Evolutionary conservation across 164 flowering plant genomes (phyloP), one percentile per base, ranked within the genome.

Genomic region (Liquidambar formosana): DNA sequence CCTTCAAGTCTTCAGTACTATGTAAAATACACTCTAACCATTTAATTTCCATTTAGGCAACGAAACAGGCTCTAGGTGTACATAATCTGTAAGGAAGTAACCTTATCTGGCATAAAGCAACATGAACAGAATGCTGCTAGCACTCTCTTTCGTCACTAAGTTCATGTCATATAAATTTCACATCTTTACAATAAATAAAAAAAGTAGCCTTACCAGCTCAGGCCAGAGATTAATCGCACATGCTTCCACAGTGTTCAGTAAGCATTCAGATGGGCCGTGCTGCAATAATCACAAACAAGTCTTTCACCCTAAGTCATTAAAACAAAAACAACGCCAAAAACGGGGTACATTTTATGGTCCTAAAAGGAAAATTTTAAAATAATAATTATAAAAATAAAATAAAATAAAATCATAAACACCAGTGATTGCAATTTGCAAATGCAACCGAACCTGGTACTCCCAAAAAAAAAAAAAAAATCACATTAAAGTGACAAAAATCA

Each of bases 191-290:
- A n/a, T n/a, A n/a, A n/a, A 33, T 33, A 21, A 9, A 33, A 33
- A 46, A 58, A 46, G 6, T 12, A 41, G 46, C 15, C 82, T 80
- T 75, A 92, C 99, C 89, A 88, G 71, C 12, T 80, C 78, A 68
- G 97, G 97, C 94, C 90, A 95, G 44, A 46, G 75, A 66, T 84
- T 48, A 61, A 95, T 84, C 1, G 88, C 96, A 77, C 99, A 95
- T 22, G 97, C 95, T 83, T 95, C 97, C 49, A 93, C 82, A 10
- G 94, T 87, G 73, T 95, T 93, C 57, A 91, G 66, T 3, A 89
- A 66, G 76, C 97, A 95, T 76, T 95, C 97, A 26, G 38, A 43
- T 8, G 79, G 78, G 2, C 99, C 97, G 75, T 95, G 97, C 99
- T 95, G 92, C 78, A 79, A 85, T 19, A 46, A 78, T 21, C 5